Evolutionary conservation across 768 basidiomycete genomes (phyloP).

Genomic region (Boletellus ananiceps): DNA sequence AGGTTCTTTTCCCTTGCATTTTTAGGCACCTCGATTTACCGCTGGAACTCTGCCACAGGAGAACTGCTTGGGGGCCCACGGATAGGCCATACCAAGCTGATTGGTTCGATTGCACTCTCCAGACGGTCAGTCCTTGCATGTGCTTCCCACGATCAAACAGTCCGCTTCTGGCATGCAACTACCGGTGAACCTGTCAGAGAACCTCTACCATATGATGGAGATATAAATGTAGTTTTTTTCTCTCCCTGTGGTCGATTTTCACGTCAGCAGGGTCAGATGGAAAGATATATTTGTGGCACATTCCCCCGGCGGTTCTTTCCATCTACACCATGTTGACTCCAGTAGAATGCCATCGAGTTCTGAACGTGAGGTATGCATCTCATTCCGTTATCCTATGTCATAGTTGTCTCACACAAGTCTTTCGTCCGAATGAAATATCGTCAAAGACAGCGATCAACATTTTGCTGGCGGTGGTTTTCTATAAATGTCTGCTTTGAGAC

Average conservation of each 20-base stretch:
- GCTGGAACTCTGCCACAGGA: neutral
- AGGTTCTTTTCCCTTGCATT: slow-evolving; percentile 2
- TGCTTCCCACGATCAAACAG: too few species aligned
- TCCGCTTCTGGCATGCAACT: slow-evolving; percentile 2
- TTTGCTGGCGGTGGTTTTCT: slow-evolving; percentile 10
- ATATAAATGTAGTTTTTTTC: neutral
- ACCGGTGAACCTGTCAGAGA: neutral
- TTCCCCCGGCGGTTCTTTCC: neutral
- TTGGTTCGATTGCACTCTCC: neutral
- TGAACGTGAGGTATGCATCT: neutral
- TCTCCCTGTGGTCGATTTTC: slow-evolving; percentile 8
- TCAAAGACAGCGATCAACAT: neutral
- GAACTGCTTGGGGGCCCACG: slow-evolving; percentile 1
- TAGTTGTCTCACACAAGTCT: neutral
- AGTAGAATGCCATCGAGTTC: neutral
- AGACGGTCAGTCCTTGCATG: slow-evolving; percentile 1
- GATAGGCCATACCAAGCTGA: slow-evolving; percentile 8
- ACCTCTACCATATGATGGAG: neutral
- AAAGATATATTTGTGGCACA: slow-evolving; percentile 3
- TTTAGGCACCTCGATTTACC: neutral
- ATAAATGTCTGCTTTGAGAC: slow-evolving; percentile 3
- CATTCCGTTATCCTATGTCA: neutral
- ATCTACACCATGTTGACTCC: neutral
- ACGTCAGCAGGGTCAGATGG: neutral
- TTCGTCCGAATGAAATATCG: neutral